Percentiles rank a stretch among this genome's conserved stretches.
phyloP scores from a whole-genome alignment of 129 eudicot genomes.

The Glebionis coronaria region DNA sequence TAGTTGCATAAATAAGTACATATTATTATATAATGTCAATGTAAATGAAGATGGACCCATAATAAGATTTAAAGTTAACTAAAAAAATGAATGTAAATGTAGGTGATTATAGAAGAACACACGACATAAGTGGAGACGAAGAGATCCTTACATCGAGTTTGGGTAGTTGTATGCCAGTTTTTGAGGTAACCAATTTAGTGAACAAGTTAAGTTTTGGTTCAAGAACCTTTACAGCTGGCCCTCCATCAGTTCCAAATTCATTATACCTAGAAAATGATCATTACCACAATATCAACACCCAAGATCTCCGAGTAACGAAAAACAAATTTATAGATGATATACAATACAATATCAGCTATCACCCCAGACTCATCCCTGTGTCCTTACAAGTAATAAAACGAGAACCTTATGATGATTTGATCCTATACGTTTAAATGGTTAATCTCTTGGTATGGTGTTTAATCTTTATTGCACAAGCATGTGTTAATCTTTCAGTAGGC shows the following conservation, averaged over 20 bases:
- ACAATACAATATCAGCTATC: neutral
- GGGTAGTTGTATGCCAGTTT: constrained; percentile 33
- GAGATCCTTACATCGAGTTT: constrained; percentile 34
- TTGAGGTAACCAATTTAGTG: constrained; percentile 27
- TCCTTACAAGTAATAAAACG: neutral
- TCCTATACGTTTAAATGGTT: no score
- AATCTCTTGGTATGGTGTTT: no score
- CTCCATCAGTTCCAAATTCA: constrained; percentile 43
- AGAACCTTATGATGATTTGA: neutral
- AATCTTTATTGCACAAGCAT: no score
- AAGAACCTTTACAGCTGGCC: constrained; percentile 33
- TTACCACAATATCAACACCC: constrained; percentile 16
- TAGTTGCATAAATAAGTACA: constrained; percentile 13
- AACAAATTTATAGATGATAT: constrained; percentile 10
- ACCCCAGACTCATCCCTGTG: neutral
- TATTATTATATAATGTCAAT: neutral
- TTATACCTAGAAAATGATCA: constrained; percentile 29
- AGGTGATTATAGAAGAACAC: neutral
- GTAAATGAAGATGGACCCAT: constrained; percentile 18
- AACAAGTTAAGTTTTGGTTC: constrained; percentile 37
- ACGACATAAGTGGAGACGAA: constrained; percentile 8
- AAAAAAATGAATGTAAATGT: neutral
- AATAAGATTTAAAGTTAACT: neutral
- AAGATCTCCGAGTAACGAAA: neutral
- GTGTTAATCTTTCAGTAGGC: no score